These are phyloP conservation scores for Penicillium sp. DNA, from an alignment of 2,329 filamentous ascomycete species.

Conservation along the genomic window DNA sequence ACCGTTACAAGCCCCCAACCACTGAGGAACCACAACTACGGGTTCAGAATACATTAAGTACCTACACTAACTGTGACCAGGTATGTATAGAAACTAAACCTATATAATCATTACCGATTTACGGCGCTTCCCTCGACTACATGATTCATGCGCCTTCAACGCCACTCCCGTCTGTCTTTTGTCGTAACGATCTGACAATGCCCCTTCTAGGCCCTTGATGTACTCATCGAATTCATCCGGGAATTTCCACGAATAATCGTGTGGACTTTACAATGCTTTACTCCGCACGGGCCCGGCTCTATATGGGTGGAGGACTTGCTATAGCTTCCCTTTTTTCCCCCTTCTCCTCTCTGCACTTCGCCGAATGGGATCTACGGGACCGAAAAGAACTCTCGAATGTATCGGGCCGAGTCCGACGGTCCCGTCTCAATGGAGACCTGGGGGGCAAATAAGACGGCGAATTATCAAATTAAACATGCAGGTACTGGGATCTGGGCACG, in stretches of 20 bases:
- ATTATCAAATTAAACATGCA: slow-evolving; percentile 6
- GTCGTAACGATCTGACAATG: background rate
- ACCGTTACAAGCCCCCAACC: background rate
- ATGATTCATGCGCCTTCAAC: slow-evolving; percentile 4
- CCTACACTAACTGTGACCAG: background rate
- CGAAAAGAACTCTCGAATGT: background rate
- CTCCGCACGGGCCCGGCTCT: slow-evolving; percentile 2
- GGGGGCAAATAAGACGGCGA: background rate
- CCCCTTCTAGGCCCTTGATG: background rate
- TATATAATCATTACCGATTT: slow-evolving; percentile 13
- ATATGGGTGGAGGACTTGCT: background rate
- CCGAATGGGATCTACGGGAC: slow-evolving; percentile 12
- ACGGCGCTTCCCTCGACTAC: slow-evolving; percentile 23
- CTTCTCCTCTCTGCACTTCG: background rate
- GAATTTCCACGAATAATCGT: background rate
- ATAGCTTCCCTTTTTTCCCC: background rate
- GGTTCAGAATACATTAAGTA: background rate
- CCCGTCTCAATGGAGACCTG: background rate
- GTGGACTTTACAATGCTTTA: background rate
- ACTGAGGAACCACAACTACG: background rate
- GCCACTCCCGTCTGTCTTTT: slow-evolving; percentile 9
- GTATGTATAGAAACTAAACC: background rate
- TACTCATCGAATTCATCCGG: background rate
- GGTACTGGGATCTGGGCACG: slow-evolving; percentile 4
- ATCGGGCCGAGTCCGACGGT: slow-evolving; percentile 19